phyloP scores from a whole-genome alignment of 1,284 basidiomycete genomes.

The Tylopilus sp. region DNA sequence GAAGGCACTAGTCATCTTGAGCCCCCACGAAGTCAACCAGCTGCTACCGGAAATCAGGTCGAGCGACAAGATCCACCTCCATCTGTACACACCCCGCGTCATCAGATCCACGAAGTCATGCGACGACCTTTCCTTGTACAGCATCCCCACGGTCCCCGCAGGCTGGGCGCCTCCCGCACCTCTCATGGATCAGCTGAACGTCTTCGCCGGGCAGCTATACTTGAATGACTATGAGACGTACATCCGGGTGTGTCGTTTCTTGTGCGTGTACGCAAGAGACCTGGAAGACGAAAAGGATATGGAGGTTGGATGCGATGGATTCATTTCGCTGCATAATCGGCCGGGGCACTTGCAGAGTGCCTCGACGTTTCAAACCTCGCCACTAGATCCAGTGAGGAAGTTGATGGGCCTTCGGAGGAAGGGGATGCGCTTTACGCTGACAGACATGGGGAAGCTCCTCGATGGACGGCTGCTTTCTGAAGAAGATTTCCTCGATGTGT shows the following conservation, averaged over 20 bases:
- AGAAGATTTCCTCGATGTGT: conserved; percentile 21
- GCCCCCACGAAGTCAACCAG: conserved; percentile 41
- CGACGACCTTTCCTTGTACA: conserved; percentile 37
- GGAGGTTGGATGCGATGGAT: conserved; percentile 33
- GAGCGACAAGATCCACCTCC: conserved; percentile 35
- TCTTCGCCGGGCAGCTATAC: conserved; percentile 36
- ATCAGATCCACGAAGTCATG: conserved; percentile 34
- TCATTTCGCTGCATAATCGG: conserved; percentile 28
- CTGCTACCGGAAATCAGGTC: conserved; percentile 36
- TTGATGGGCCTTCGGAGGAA: conserved; percentile 39
- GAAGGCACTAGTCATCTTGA: conserved; percentile 35
- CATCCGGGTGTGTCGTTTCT: conserved; percentile 4
- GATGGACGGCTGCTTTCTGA: conserved; percentile 28
- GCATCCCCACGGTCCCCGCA: conserved; percentile 25
- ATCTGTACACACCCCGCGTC: conserved; percentile 40
- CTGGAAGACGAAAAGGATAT: conserved; percentile 6
- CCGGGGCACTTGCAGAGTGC: conserved; percentile 4
- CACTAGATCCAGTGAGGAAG: conserved; percentile 28
- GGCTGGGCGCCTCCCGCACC: neutral
- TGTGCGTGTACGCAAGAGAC: conserved; percentile 31
- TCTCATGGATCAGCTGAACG: conserved; percentile 14
- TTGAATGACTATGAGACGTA: conserved; percentile 33
- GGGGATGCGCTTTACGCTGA: conserved; percentile 35
- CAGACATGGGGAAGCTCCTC: conserved; percentile 43
- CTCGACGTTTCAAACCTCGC: conserved; percentile 24